Evolutionary conservation across 768 basidiomycete genomes (phyloP).

Genomic region (Calvatia gigantea): DNA sequence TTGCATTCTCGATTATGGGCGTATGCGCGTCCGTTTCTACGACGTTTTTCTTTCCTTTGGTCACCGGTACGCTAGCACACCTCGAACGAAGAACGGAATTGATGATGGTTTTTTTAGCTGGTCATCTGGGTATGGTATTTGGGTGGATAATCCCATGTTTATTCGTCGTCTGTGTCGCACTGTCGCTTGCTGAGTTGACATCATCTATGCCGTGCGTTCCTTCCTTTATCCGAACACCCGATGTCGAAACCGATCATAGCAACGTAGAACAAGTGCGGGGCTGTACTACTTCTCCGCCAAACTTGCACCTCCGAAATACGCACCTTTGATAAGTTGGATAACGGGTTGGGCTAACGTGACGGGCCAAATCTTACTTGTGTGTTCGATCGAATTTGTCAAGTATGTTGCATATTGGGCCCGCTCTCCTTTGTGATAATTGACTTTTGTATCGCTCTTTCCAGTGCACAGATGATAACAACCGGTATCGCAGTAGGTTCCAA

Average conservation of each 20-base stretch:
- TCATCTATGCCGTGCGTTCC: slow-evolving; percentile 58
- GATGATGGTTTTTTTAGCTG: slow-evolving; percentile 31
- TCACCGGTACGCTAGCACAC: slow-evolving; percentile 36
- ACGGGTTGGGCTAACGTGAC: slow-evolving; percentile 45
- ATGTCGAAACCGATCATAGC: neutral
- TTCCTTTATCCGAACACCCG: neutral
- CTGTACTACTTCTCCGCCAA: slow-evolving; percentile 79
- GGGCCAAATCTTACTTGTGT: slow-evolving; percentile 49
- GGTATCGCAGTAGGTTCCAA: slow-evolving; percentile 53
- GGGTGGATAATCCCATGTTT: slow-evolving; percentile 59
- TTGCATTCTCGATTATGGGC: slow-evolving; percentile 61
- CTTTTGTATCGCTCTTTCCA: neutral
- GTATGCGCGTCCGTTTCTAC: slow-evolving; percentile 53
- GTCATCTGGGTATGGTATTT: slow-evolving; percentile 66
- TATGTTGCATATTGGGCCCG: neutral
- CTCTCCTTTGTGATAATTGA: neutral
- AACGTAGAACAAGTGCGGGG: slow-evolving; percentile 66
- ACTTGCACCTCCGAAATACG: slow-evolving; percentile 58
- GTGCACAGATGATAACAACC: slow-evolving; percentile 62
- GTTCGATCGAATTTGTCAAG: slow-evolving; percentile 62
- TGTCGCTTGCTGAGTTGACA: slow-evolving; percentile 53
- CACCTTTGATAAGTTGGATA: slow-evolving; percentile 63
- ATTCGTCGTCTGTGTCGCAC: slow-evolving; percentile 54
- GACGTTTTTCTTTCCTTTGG: slow-evolving; percentile 48
- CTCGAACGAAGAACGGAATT: neutral